Base-by-base conservation (phyloP, 1,284 basidiomycete genomes). In the Hypsizygus ulmarius region DNA sequence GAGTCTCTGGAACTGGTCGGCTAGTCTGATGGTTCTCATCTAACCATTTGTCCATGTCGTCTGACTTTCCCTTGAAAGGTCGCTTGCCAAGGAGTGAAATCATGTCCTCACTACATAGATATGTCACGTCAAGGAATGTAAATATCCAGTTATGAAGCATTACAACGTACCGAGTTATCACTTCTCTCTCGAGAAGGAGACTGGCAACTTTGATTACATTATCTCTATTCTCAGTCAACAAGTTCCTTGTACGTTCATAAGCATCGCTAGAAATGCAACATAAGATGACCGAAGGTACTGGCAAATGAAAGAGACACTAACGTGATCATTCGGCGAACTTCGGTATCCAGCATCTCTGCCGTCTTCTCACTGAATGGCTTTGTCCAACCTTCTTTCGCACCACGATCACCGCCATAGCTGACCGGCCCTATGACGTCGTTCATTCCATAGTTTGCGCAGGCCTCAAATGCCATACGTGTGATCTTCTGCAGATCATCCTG, bases 351-450 rank as follows among this genome's bases (percentile, higher is more conserved):
- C 75, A 93, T 89, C 73, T 98, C 90, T 1, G 90, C 92, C 0
- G 96, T 99, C 67, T 90, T 90, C 78, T 99, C 96, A 56, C 90
- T 94, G 77, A 97, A 99, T 1, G 96, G 96, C 69, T 99, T 99
- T 57, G 92, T 92, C 87, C 94, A 96, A 30, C 80, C 77, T 66
- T 97, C 94, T 48, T 86, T 85, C 39, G 91, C 80, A 29, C 84
- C 85, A 57, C 93, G 83, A 40, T 83, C 79, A 28, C 89, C 87
- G 46, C 93, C 93, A 65, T 98, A 99, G 59, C 90, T 94, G 55
- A 99, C 90, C 1, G 97, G 97, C 0, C 96, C 96, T 53, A 99
- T 93, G 44, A 85, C 81, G 44, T 82, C 77, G 71, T 96, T 96
- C 96, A 99, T 98, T 51, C 96, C 96, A 67, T 95, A 93, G 68